phyloP scores from a whole-genome alignment of 2,329 filamentous ascomycete genomes.

The Arthrobotrys iridis region DNA sequence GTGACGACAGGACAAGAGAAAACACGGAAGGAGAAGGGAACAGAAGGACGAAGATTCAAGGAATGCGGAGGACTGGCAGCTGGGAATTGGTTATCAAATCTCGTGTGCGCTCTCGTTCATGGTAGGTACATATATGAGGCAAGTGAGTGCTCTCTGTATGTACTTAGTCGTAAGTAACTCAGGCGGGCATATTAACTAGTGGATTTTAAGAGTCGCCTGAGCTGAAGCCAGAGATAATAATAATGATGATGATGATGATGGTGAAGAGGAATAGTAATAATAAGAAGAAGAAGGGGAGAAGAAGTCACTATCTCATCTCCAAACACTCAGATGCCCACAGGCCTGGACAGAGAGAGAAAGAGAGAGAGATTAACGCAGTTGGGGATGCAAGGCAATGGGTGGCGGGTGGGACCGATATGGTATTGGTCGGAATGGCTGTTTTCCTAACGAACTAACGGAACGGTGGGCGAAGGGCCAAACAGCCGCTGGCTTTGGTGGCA shows the following conservation, averaged over 20 bases:
- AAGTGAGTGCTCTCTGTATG: too few relatives aligned
- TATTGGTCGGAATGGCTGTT: neutral
- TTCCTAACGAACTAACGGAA: neutral
- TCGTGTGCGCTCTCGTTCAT: conserved; percentile 30
- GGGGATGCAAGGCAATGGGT: neutral
- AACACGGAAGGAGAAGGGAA: conserved; percentile 22
- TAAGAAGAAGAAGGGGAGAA: too few relatives aligned
- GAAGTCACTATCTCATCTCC: conserved; percentile 49
- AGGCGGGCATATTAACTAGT: conserved; percentile 18
- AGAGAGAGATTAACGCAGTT: conserved; percentile 14
- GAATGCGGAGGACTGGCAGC: conserved; percentile 18
- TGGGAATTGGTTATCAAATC: conserved; percentile 50
- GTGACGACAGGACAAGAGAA: neutral
- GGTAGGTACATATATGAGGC: too few relatives aligned
- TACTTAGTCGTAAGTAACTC: neutral
- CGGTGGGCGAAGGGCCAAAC: neutral
- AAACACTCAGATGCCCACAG: conserved; percentile 51
- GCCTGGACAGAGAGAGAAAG: too few relatives aligned
- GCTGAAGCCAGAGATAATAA: neutral
- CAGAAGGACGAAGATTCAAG: conserved; percentile 6
- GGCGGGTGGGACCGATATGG: conserved; percentile 17
- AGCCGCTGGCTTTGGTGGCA: conserved; percentile 25
- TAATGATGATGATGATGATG: conserved; percentile 1
- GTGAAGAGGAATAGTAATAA: conserved; percentile 1
- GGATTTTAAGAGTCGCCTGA: conserved; percentile 40